phyloP scores from a whole-genome alignment of 768 basidiomycete genomes.

The Boletus reticuloceps region DNA sequence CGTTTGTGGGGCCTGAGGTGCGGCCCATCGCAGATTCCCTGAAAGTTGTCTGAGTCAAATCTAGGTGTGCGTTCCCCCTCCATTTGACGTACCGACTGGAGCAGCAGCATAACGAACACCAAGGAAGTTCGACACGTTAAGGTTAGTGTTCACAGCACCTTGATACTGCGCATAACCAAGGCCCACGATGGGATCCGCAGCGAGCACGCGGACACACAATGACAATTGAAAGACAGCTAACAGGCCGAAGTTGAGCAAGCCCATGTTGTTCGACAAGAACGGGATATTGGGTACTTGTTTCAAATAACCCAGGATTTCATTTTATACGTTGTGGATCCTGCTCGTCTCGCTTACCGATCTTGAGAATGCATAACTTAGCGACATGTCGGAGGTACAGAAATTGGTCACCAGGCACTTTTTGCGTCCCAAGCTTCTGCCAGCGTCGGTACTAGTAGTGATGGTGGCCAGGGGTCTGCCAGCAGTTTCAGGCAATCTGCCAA shows the following conservation, averaged over 20 bases:
- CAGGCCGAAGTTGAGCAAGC: not conserved
- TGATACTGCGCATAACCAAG: slow-evolving; percentile 30
- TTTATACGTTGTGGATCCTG: too few species aligned
- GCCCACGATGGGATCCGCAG: slow-evolving; percentile 14
- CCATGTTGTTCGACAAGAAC: not conserved
- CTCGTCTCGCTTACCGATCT: too few species aligned
- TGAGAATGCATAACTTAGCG: too few species aligned
- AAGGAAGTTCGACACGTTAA: slow-evolving; percentile 23
- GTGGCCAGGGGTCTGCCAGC: too few species aligned
- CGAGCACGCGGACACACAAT: slow-evolving; percentile 4
- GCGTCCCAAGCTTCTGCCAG: too few species aligned
- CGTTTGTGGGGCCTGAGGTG: slow-evolving; percentile 25
- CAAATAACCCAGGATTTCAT: too few species aligned
- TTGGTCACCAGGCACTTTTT: too few species aligned
- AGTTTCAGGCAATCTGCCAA: too few species aligned
- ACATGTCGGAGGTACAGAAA: too few species aligned
- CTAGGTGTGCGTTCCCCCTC: not conserved
- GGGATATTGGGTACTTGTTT: too few species aligned
- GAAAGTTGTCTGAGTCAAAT: not conserved
- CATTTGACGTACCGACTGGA: slow-evolving; percentile 16
- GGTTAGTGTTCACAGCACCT: slow-evolving; percentile 14
- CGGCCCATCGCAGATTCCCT: slow-evolving; percentile 28
- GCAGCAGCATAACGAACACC: slow-evolving; percentile 27
- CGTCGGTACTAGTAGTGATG: too few species aligned
- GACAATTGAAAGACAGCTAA: not conserved